These are phyloP conservation scores for Monosporascus sp. DNA, from an alignment of 2,329 filamentous ascomycete genomes.

Conservation along the genomic window DNA sequence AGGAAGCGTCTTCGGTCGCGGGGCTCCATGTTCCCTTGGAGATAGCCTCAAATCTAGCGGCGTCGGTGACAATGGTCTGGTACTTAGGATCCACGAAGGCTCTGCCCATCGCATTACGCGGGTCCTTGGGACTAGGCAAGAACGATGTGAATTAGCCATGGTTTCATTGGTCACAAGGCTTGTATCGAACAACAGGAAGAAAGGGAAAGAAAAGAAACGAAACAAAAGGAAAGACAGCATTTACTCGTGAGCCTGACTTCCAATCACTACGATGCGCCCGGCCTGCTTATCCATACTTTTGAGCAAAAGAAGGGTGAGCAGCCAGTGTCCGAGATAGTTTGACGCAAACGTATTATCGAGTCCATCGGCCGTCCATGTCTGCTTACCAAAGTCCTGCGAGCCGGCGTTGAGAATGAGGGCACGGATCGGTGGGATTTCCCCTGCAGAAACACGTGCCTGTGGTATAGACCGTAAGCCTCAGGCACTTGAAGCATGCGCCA, in stretches of 20 bases:
- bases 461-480: too few relatives aligned
- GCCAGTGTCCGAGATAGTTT: constrained; percentile 23
- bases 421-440: constrained; percentile 31
- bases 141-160: neutral
- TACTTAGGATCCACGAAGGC: constrained; percentile 19
- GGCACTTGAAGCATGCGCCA: too few relatives aligned
- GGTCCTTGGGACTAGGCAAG: too few relatives aligned
- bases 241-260: constrained; percentile 27
- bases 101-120: neutral
- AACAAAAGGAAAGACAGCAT: constrained; percentile 3
- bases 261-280: constrained; percentile 15
- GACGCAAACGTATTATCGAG: constrained; percentile 17
- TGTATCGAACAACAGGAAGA: neutral
- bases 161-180: constrained; percentile 7
- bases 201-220: neutral
- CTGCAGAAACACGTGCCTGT: constrained; percentile 3
- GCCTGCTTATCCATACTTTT: constrained; percentile 15
- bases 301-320: constrained; percentile 17
- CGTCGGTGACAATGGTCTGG: constrained; percentile 23
- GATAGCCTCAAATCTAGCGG: constrained; percentile 16
- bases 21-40: constrained; percentile 30
- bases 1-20: constrained; percentile 20
- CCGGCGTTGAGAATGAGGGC: constrained; percentile 32
- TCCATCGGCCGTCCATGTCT: constrained; percentile 12
- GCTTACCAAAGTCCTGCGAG: constrained; percentile 16